A percentile compares a stretch with the other conserved stretches of the same genome.
These are phyloP conservation scores for Acacia acuminata DNA, from an alignment of 306 rosid genomes.

Conservation along the genomic window DNA sequence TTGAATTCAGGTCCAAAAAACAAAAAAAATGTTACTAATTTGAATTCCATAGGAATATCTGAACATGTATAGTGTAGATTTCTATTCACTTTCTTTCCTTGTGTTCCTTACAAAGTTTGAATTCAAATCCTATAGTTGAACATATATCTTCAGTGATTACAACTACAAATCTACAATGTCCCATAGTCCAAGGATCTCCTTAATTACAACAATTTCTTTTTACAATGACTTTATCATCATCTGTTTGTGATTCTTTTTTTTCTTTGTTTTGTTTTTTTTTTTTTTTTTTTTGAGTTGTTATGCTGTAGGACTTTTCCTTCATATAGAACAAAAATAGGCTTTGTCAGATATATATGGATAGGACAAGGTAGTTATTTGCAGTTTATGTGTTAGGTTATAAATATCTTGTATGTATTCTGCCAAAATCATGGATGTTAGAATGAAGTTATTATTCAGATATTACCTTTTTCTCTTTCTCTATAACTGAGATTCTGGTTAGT, in stretches of 20 bases:
- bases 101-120: slow-evolving; percentile 24
- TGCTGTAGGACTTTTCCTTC: neutral
- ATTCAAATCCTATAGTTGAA: neutral
- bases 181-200: neutral
- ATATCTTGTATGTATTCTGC: too few species aligned
- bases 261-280: too few species aligned
- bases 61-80: neutral
- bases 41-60: neutral
- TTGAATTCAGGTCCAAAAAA: neutral
- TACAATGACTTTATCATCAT: neutral
- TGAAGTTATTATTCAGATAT: too few species aligned
- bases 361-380: too few species aligned
- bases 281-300: neutral
- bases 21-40: neutral
- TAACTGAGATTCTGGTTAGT: too few species aligned
- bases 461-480: too few species aligned
- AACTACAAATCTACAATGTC: neutral
- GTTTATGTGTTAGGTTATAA: too few species aligned
- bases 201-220: slow-evolving; percentile 9
- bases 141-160: neutral
- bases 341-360: too few species aligned
- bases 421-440: too few species aligned
- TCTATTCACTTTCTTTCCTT: neutral
- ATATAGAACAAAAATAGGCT: neutral
- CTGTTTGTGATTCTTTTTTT: neutral